These are phyloP conservation scores for Boletus patriciae DNA, from an alignment of 768 basidiomycete species.

Conservation along the genomic window DNA sequence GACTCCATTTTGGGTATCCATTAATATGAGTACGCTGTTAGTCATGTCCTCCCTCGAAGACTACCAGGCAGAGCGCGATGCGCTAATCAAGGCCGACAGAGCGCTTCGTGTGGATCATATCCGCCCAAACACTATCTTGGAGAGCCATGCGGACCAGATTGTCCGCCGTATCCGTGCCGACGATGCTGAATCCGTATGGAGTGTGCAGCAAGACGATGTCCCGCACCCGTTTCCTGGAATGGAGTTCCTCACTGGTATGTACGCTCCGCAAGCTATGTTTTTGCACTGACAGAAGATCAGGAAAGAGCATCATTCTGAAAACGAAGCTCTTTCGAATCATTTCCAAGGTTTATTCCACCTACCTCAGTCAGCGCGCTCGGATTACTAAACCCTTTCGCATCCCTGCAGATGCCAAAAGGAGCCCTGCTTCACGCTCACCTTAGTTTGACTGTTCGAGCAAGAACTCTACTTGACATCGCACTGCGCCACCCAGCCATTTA, in stretches of 20 bases:
- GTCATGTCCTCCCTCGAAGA: slow-evolving; percentile 15
- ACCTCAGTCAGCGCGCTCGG: background rate
- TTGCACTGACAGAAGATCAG: slow-evolving; percentile 28
- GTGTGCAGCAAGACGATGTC: slow-evolving; percentile 47
- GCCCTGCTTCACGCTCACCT: slow-evolving; percentile 72
- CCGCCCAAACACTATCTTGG: slow-evolving; percentile 35
- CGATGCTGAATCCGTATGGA: slow-evolving; percentile 64
- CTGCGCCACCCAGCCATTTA: slow-evolving; percentile 60
- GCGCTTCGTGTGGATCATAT: slow-evolving; percentile 50
- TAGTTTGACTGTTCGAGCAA: slow-evolving; percentile 66
- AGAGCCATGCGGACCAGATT: slow-evolving; percentile 56
- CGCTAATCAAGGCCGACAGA: slow-evolving; percentile 43
- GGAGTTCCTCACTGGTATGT: slow-evolving; percentile 70
- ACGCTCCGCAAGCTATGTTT: background rate
- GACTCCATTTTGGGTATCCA: too few species aligned
- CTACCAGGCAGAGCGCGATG: slow-evolving; percentile 28
- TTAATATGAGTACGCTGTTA: too few species aligned
- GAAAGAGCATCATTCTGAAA: slow-evolving; percentile 54
- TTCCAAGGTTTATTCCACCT: slow-evolving; percentile 44
- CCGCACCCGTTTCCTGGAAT: slow-evolving; percentile 74
- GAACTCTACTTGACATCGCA: slow-evolving; percentile 53
- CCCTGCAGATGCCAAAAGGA: slow-evolving; percentile 73
- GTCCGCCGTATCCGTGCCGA: slow-evolving; percentile 52
- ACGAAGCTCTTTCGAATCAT: slow-evolving; percentile 64
- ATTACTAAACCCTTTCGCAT: background rate